Base-by-base conservation (phyloP, 2,329 filamentous ascomycete genomes). In the Coleophoma cylindrospora region DNA sequence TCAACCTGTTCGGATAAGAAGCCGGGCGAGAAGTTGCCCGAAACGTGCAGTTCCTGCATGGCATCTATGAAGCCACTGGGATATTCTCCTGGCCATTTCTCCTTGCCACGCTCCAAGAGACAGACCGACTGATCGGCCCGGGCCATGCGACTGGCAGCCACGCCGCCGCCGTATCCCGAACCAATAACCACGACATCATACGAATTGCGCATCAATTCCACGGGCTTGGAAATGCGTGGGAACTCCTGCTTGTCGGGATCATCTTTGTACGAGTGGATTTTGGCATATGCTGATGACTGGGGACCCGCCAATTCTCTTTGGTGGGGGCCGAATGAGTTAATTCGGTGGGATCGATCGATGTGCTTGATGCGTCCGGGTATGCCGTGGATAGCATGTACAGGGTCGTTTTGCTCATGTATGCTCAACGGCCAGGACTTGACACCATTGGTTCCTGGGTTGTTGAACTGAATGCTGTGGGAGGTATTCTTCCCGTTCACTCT, bases 151-250 rank as follows among this genome's bases (percentile, higher is more conserved):
- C 80, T 80, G 0, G 83, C 84, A 3, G 84, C 83, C 17, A 87
- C 78, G 21, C 76, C 79, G 37, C 81, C 83, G 21, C 84, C 84
- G 63, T 87, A 88, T 1, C 84, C 84, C 10, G 82, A 86, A 1
- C 84, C 84, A 50, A 87, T 79, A 32, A 87, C 80, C 11, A 88
- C 75, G 37, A 78, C 78, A 65, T 87, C 84, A 57, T 88, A 87
- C 7, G 68, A 68, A 49, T 70, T 68, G 22, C 75, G 72, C 61
- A 86, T 75, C 22, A 82, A 66, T 60, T 83, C 76, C 12, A 84
- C 73, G 0, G 78, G 74, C 51, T 73, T 76, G 19, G 78, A 79
- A 51, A 84, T 75, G 1, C 79, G 72, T 1, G 79, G 79, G 53
- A 74, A 81, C 22, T 50, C 38, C 40, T 60, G 59, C 7, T 40